Conservation (phyloP, 2,329 filamentous ascomycete species). For the Penicillium verrucosum region DNA sequence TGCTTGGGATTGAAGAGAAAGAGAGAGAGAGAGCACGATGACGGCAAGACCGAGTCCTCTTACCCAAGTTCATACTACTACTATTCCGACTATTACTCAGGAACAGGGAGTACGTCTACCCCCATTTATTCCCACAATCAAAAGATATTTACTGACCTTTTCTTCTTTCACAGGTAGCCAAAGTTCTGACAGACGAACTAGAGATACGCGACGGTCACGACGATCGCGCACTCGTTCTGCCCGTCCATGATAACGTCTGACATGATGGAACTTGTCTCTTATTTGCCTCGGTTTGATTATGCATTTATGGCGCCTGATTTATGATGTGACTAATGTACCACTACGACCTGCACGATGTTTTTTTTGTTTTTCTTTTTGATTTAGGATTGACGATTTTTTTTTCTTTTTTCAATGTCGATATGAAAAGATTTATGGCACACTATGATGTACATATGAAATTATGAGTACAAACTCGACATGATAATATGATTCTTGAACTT, state of each 20-base stretch:
- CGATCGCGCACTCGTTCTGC: constrained; percentile 31
- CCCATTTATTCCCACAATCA: background rate
- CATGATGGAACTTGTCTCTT: background rate
- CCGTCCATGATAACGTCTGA: constrained; percentile 19
- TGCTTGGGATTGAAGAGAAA: constrained; percentile 46
- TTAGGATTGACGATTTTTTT: constrained; percentile 12
- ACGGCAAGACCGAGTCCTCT: constrained; percentile 40
- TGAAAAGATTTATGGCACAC: constrained; percentile 1
- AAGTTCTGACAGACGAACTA: constrained; percentile 43
- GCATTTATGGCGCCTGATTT: constrained; percentile 21
- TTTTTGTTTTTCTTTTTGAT: constrained; percentile 2
- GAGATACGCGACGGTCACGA: constrained; percentile 31
- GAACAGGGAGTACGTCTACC: constrained; percentile 40
- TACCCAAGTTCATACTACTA: constrained; percentile 42
- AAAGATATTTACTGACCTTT: constrained; percentile 6
- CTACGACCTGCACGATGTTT: constrained; percentile 14
- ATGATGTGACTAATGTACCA: constrained; percentile 24
- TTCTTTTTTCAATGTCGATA: constrained; percentile 12
- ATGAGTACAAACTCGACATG: constrained; percentile 4
- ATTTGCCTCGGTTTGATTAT: constrained; percentile 7
- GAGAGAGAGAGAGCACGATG: constrained; percentile 34
- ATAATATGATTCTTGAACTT: background rate
- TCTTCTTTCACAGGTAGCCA: constrained; percentile 38
- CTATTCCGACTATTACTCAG: constrained; percentile 38
- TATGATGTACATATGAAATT: constrained; percentile 10